phyloP scores from a whole-genome alignment of 495 filamentous ascomycete species.

The Penicillium verhagenii region DNA sequence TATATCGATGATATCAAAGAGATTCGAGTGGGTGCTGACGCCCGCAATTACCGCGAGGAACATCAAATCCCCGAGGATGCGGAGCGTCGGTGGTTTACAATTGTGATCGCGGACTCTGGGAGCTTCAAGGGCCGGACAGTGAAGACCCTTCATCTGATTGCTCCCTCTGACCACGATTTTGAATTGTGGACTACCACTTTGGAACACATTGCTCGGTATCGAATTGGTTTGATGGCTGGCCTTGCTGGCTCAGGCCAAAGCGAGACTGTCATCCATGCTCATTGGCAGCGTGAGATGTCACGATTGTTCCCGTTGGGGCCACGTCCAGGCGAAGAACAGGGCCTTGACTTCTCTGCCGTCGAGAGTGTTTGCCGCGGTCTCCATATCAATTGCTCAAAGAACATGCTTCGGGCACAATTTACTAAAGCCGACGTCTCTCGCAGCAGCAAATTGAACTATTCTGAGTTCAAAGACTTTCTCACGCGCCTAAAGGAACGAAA shows the following conservation, averaged over 20 bases:
- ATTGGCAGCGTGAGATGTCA: constrained; percentile 87
- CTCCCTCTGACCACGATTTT: constrained; percentile 65
- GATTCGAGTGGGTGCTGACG: constrained; percentile 81
- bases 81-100: constrained; percentile 78
- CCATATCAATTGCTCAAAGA: constrained; percentile 81
- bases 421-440: constrained; percentile 62
- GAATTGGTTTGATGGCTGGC: constrained; percentile 84
- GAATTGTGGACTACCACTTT: constrained; percentile 78
- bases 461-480: constrained; percentile 80
- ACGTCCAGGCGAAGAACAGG: constrained; percentile 60
- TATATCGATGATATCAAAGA: constrained; percentile 95
- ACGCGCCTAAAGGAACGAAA: constrained; percentile 75
- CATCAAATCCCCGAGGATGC: constrained; percentile 61
- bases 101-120: constrained; percentile 72
- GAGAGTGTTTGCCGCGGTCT: constrained; percentile 80
- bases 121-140: constrained; percentile 64
- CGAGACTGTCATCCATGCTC: constrained; percentile 73
- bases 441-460: constrained; percentile 65
- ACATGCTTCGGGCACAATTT: constrained; percentile 74
- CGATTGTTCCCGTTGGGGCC: constrained; percentile 57
- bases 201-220: constrained; percentile 73
- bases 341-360: constrained; percentile 71
- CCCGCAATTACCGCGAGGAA: constrained; percentile 85
- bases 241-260: constrained; percentile 69
- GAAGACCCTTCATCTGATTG: constrained; percentile 82